A percentile compares a stretch with the other conserved stretches of the same genome.
These are phyloP conservation scores for Excoecaria agallocha DNA, from an alignment of 345 rosid genomes.

Conservation along the genomic window DNA sequence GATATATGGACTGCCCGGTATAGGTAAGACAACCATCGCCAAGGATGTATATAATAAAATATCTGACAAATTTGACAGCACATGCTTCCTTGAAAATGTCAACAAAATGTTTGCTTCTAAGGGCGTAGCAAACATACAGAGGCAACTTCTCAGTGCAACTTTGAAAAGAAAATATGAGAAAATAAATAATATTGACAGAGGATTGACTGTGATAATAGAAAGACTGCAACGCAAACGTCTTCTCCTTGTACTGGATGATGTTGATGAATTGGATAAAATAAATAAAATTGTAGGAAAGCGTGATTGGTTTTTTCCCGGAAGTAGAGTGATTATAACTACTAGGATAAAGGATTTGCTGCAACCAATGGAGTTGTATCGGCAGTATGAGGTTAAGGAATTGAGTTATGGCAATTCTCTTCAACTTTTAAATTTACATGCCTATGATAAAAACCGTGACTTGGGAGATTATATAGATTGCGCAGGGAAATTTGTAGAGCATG, in stretches of 20 bases:
- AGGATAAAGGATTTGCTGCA: conserved; percentile 14
- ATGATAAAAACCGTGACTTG: neutral
- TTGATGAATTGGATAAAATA: conserved; percentile 8
- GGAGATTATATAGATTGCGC: neutral
- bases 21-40: conserved; percentile 24
- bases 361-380: neutral
- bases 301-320: conserved; percentile 23
- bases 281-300: conserved; percentile 1
- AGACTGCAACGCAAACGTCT: conserved; percentile 7
- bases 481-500: neutral
- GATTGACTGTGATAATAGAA: conserved; percentile 1
- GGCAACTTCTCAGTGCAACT: conserved; percentile 17
- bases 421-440: conserved; percentile 19
- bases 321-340: conserved; percentile 28
- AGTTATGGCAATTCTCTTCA: conserved; percentile 14
- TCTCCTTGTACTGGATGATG: conserved; percentile 21
- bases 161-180: conserved; percentile 6
- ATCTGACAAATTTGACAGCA: conserved; percentile 17
- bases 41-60: conserved; percentile 17
- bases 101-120: neutral
- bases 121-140: conserved; percentile 19
- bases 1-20: conserved; percentile 25
- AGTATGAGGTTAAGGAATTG: conserved; percentile 14
- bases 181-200: conserved; percentile 10
- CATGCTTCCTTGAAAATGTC: conserved; percentile 27